phyloP scores from a whole-genome alignment of 768 basidiomycete genomes.

The Termitomyces sp. region DNA sequence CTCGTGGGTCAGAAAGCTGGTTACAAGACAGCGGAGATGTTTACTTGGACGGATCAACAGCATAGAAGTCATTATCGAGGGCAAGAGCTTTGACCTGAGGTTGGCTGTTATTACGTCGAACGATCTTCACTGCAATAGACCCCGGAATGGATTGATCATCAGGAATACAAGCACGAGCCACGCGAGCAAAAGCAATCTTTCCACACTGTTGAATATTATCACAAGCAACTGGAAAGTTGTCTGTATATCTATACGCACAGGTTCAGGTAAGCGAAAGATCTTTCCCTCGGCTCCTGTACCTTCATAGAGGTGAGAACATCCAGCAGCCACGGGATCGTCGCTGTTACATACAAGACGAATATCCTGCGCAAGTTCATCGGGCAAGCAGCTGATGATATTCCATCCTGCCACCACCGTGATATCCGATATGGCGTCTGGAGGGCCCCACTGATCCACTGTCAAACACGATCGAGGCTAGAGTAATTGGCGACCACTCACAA shows the following conservation, averaged over 20 bases:
- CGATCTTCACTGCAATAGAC: constrained; percentile 20
- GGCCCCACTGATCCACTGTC: constrained; percentile 27
- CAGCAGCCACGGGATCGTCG: constrained; percentile 18
- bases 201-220: constrained; percentile 27
- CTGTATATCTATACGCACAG: constrained; percentile 14
- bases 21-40: not conserved
- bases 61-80: constrained; percentile 34
- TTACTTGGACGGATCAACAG: constrained; percentile 22
- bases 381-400: constrained; percentile 42
- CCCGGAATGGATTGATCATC: constrained; percentile 38
- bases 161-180: constrained; percentile 35
- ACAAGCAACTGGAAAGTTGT: not conserved
- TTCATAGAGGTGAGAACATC: constrained; percentile 35
- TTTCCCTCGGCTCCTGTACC: constrained; percentile 38
- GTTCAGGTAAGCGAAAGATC: constrained; percentile 47
- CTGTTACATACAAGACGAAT: constrained; percentile 42
- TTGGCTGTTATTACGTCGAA: constrained; percentile 26
- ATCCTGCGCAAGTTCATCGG: constrained; percentile 34
- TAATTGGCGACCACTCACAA: constrained; percentile 23
- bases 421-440: constrained; percentile 31
- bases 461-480: not conserved
- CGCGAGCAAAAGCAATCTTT: constrained; percentile 33
- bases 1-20: not conserved
- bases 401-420: constrained; percentile 48
- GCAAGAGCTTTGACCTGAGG: constrained; percentile 34